phyloP scores from a whole-genome alignment of 1,139 yeast species.

The Lodderomyces theae region DNA sequence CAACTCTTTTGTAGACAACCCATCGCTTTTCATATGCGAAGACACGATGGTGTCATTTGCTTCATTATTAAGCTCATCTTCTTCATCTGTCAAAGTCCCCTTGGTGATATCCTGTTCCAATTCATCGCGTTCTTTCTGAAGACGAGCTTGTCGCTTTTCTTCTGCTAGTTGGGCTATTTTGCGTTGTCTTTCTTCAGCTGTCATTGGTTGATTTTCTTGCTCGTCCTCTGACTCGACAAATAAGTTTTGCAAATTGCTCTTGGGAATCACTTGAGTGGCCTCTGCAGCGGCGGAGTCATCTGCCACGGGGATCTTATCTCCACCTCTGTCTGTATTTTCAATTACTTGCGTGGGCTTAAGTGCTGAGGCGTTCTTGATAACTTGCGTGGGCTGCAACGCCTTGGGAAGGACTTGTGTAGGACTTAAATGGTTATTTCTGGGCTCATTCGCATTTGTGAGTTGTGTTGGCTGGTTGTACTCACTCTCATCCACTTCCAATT shows the following conservation, averaged over 20 bases:
- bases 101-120: slow-evolving; percentile 36
- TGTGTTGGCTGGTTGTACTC: slow-evolving; percentile 16
- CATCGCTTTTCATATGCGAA: slow-evolving; percentile 14
- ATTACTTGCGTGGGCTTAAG: neutral
- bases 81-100: slow-evolving; percentile 42
- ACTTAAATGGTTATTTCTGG: neutral
- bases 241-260: neutral
- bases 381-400: neutral
- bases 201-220: slow-evolving; percentile 9
- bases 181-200: slow-evolving; percentile 22
- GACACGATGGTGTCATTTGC: slow-evolving; percentile 20
- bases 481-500: slow-evolving; percentile 27
- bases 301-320: too few relatives aligned
- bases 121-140: slow-evolving; percentile 16
- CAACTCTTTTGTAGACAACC: slow-evolving; percentile 25
- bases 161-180: slow-evolving; percentile 24
- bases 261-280: neutral
- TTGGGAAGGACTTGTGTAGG: slow-evolving; percentile 8
- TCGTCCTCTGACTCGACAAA: slow-evolving; percentile 1
- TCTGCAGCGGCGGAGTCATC: neutral
- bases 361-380: neutral
- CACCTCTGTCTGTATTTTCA: neutral
- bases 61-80: slow-evolving; percentile 31
- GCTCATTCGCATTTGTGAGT: neutral
- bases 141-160: slow-evolving; percentile 21